These are phyloP conservation scores for Chytriomyces confervae DNA, from an alignment of 192 early-diverging fungal species.

Conservation along the genomic window DNA sequence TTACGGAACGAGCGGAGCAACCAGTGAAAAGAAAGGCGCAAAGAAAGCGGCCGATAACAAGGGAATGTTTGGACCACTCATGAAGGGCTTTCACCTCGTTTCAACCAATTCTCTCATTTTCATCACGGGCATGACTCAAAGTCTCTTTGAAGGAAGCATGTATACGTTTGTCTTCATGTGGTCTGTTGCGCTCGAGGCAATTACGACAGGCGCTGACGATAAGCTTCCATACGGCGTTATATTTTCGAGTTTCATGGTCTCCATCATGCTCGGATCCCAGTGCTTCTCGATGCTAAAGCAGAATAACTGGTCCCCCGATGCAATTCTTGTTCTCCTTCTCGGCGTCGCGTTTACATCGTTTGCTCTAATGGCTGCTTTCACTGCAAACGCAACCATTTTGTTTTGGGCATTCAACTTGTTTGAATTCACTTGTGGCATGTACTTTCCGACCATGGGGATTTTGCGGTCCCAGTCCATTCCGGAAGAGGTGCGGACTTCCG, in stretches of 20 bases:
- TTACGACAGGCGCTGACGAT: not conserved
- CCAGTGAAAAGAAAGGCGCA: not conserved
- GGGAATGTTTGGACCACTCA: not conserved
- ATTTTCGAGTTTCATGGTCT: constrained; percentile 60
- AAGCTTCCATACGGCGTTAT: constrained; percentile 55
- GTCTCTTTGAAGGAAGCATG: constrained; percentile 56
- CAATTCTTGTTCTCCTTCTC: constrained; percentile 37
- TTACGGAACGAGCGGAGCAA: constrained; percentile 55
- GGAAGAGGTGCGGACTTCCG: constrained; percentile 51
- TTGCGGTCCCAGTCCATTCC: constrained; percentile 48
- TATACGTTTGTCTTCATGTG: constrained; percentile 62
- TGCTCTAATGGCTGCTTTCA: constrained; percentile 22
- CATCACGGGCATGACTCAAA: constrained; percentile 54
- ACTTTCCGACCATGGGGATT: constrained; percentile 55
- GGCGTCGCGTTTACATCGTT: constrained; percentile 31
- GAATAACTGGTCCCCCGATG: constrained; percentile 23
- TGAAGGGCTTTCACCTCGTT: constrained; percentile 5
- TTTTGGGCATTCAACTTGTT: constrained; percentile 54
- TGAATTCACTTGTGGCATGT: constrained; percentile 52
- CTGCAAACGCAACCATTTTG: constrained; percentile 30
- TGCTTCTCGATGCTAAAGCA: constrained; percentile 38
- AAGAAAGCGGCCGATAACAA: not conserved
- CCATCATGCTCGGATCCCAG: constrained; percentile 54
- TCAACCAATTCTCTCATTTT: constrained; percentile 38
- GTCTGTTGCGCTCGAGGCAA: constrained; percentile 45